phyloP scores from a whole-genome alignment of 2,329 filamentous ascomycete species.

The Akanthomyces lecanii region DNA sequence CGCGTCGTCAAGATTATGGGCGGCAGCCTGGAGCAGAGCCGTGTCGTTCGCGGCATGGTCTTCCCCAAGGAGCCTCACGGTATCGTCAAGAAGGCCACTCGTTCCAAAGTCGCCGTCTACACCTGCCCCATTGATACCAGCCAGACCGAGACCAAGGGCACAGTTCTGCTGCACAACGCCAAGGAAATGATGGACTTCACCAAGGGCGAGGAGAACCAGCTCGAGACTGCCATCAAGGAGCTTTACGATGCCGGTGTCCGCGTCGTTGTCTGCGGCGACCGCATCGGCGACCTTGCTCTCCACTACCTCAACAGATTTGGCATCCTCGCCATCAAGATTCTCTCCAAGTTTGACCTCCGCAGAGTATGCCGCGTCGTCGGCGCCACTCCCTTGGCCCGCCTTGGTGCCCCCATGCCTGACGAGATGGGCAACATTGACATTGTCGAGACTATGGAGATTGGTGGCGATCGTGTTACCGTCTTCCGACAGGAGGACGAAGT shows the following conservation, averaged over 20 bases:
- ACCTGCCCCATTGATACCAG: slow-evolving; percentile 93
- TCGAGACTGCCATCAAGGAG: slow-evolving; percentile 90
- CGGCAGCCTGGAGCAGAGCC: slow-evolving; percentile 87
- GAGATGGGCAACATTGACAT: slow-evolving; percentile 95
- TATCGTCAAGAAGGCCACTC: slow-evolving; percentile 80
- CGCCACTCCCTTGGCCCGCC: slow-evolving; percentile 88
- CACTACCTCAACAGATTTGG: slow-evolving; percentile 98
- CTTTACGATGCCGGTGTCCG: slow-evolving; percentile 89
- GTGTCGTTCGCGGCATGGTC: slow-evolving; percentile 96
- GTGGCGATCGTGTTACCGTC: slow-evolving; percentile 94
- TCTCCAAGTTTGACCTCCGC: slow-evolving; percentile 96
- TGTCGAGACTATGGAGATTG: slow-evolving; percentile 96
- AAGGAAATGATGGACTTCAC: slow-evolving; percentile 99
- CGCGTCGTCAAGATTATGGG: slow-evolving; percentile 99
- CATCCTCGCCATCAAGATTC: slow-evolving; percentile 92
- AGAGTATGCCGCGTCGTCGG: slow-evolving; percentile 93
- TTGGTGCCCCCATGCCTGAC: slow-evolving; percentile 98
- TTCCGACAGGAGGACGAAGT: slow-evolving; percentile 94
- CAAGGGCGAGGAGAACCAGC: slow-evolving; percentile 89
- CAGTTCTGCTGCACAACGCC: slow-evolving; percentile 91
- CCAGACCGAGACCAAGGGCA: slow-evolving; percentile 98
- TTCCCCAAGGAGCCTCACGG: slow-evolving; percentile 95
- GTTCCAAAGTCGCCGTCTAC: slow-evolving; percentile 95
- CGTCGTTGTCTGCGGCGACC: slow-evolving; percentile 86
- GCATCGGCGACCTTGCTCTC: slow-evolving; percentile 91